These are phyloP conservation scores for Solanum etuberosum DNA, from an alignment of 257 asterid species.

Conservation along the genomic window DNA sequence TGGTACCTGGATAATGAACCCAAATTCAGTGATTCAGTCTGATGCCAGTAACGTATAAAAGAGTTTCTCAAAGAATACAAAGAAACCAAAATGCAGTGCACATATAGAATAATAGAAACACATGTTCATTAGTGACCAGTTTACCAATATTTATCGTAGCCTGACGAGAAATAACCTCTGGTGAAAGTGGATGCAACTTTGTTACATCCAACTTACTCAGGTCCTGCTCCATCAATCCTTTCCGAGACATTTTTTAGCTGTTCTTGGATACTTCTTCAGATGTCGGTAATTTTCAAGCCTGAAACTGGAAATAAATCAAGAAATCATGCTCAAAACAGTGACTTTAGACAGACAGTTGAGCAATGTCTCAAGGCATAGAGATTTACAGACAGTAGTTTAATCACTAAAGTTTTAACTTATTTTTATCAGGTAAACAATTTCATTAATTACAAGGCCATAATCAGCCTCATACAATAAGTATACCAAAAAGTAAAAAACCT, in stretches of 20 bases:
- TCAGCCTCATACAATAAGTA: background rate
- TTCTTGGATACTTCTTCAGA: background rate
- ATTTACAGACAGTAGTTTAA: background rate
- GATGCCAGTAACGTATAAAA: background rate
- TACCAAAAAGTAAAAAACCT: background rate
- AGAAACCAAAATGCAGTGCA: background rate
- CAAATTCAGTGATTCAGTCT: background rate
- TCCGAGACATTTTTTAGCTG: conserved; percentile 56
- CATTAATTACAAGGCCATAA: background rate
- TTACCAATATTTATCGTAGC: conserved; percentile 89
- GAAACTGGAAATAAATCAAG: background rate
- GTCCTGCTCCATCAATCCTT: conserved; percentile 96
- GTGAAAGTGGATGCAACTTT: conserved; percentile 75
- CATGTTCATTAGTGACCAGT: background rate
- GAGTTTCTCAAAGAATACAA: background rate
- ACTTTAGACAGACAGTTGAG: background rate
- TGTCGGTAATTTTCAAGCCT: background rate
- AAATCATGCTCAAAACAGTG: background rate
- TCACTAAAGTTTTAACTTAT: background rate
- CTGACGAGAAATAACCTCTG: conserved; percentile 97
- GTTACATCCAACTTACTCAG: conserved; percentile 83
- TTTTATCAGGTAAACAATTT: background rate
- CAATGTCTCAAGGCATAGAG: background rate
- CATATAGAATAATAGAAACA: background rate
- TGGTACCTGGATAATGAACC: conserved; percentile 53